A percentile compares a stretch with the other conserved stretches of the same genome.
These are phyloP conservation scores for Alliaria petiolata DNA, from an alignment of 345 rosid species.

Conservation along the genomic window DNA sequence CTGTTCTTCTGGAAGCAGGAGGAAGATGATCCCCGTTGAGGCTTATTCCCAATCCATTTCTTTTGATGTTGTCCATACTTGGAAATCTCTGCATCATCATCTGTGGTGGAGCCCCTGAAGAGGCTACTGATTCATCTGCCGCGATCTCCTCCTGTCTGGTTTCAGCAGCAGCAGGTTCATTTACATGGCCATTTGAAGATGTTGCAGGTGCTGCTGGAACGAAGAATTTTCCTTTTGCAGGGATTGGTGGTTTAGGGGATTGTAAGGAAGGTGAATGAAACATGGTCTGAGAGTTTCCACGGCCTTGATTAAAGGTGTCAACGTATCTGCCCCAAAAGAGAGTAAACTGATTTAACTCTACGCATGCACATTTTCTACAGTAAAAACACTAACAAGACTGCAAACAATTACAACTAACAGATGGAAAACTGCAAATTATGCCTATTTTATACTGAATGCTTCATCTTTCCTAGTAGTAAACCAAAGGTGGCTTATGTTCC, in stretches of 20 bases:
- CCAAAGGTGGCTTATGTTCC: not conserved
- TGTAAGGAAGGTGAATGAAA: slow-evolving; percentile 69
- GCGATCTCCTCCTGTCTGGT: slow-evolving; percentile 38
- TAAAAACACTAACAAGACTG: not conserved
- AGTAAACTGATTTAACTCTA: not conserved
- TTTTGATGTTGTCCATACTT: slow-evolving; percentile 60
- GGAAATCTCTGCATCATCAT: slow-evolving; percentile 59
- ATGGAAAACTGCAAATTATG: not conserved
- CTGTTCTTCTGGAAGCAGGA: slow-evolving; percentile 57
- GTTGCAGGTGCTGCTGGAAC: slow-evolving; percentile 54
- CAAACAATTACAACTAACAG: not conserved
- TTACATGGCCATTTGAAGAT: slow-evolving; percentile 39
- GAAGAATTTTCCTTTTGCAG: slow-evolving; percentile 77
- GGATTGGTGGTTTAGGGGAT: slow-evolving; percentile 60
- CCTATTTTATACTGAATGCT: not conserved
- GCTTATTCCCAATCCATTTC: slow-evolving; percentile 26
- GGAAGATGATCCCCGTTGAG: slow-evolving; percentile 26
- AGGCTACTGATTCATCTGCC: slow-evolving; percentile 17
- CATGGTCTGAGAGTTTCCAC: slow-evolving; percentile 68
- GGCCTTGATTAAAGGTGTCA: slow-evolving; percentile 50
- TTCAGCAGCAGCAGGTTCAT: slow-evolving; percentile 51
- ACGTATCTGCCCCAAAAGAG: slow-evolving; percentile 24
- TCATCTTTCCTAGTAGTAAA: not conserved
- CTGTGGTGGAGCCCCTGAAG: slow-evolving; percentile 26
- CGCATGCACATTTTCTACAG: not conserved